A percentile compares a stretch with the other conserved stretches of the same genome.
Conservation (phyloP, 1,284 basidiomycete species). For the Termitomyces sp. region DNA sequence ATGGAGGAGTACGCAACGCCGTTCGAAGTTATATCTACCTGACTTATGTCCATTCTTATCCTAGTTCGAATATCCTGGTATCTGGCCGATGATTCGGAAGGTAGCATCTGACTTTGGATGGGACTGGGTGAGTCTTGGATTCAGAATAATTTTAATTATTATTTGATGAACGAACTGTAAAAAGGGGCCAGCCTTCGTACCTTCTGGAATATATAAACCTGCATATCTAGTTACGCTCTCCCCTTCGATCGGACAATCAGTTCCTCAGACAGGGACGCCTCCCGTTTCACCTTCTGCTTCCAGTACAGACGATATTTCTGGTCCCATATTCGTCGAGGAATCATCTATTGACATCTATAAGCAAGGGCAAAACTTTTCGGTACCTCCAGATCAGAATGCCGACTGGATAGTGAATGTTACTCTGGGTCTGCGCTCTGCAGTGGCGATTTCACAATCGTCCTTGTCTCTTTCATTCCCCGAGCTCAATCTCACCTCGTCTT, state of each 20-base stretch:
- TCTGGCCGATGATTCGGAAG: constrained; percentile 47
- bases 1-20: constrained; percentile 10
- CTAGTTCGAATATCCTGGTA: constrained; percentile 47
- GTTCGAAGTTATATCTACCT: background rate
- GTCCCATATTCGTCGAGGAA: constrained; percentile 46
- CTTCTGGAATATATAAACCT: constrained; percentile 49
- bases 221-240: constrained; percentile 32
- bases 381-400: constrained; percentile 35
- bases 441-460: constrained; percentile 27
- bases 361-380: constrained; percentile 38
- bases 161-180: background rate
- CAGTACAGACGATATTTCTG: constrained; percentile 17
- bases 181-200: constrained; percentile 54
- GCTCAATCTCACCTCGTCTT: constrained; percentile 31
- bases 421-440: constrained; percentile 42
- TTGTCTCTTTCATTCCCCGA: constrained; percentile 44
- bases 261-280: constrained; percentile 12
- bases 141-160: background rate
- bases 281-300: constrained; percentile 18
- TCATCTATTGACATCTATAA: constrained; percentile 52
- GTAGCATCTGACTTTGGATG: constrained; percentile 53
- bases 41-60: background rate
- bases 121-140: constrained; percentile 43
- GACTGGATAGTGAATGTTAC: constrained; percentile 55
- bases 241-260: constrained; percentile 8